Base-by-base conservation (phyloP, 225 moss, liverwort and hornwort genomes). In the Lunularia cruciata region DNA sequence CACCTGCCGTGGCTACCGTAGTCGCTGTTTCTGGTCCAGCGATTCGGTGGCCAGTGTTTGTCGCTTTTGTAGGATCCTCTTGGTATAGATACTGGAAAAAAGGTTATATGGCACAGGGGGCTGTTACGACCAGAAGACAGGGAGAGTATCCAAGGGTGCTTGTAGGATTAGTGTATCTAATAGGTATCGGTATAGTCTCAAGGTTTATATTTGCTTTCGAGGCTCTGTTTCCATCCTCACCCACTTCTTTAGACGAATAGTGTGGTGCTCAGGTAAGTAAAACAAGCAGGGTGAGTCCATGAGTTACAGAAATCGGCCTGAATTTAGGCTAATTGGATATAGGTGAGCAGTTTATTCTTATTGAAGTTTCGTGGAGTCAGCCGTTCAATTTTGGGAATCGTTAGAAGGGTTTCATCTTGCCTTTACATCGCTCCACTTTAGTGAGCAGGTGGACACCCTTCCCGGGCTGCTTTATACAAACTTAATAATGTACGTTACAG, bases 71-170 rank as follows among this genome's bases (percentile, higher is more conserved):
- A 34, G 76, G 76, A 28, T 46, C 49, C 23, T 37, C 67, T 8
- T n/a, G 70, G 35, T 81, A 56, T 19, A 76, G 81, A 65, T 81
- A 65, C 42, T 81, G 81, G 81, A 81, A 19, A 33, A 69, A 69
- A 30, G 81, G 81, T 0, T 76, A 76, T 31, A n/a, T 81, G 64
- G 73, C 76, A 45, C 45, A 65, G 16, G 81, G 76, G 26, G 73
- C 73, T 60, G 69, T 81, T 43, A 39, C 54, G 11, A 65, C 53
- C 26, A 65, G 58, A 30, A 70, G 69, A 59, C 70, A 33, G 31
- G 31, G 69, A 22, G 52, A 73, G 38, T 76, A 81, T 32, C 81
- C 81, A 13, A 64, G 72, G 31, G 54, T 81, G 25, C 73, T 81
- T 13, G 76, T 58, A 65, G 73, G 59, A 8, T 65, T 81, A 59